These are phyloP conservation scores for Heracleum sosnowskyi DNA, from an alignment of 129 eudicot species.

Conservation along the genomic window DNA sequence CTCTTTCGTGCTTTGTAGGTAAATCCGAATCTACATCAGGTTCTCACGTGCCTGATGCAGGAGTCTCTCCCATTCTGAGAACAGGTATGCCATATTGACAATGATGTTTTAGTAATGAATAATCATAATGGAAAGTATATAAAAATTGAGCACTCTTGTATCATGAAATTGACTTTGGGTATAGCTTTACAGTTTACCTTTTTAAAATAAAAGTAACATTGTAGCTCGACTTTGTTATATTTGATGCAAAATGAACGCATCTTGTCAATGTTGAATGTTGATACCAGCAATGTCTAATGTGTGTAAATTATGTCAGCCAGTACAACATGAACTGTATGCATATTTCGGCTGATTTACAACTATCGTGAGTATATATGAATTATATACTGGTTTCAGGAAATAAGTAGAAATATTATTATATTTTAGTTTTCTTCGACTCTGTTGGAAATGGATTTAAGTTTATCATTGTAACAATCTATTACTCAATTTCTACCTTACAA, in stretches of 20 bases:
- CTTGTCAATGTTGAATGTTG: background rate
- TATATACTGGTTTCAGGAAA: background rate
- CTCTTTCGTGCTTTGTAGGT: background rate
- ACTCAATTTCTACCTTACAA: background rate
- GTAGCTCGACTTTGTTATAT: background rate
- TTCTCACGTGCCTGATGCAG: constrained; percentile 3
- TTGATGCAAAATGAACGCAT: background rate
- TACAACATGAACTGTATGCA: background rate
- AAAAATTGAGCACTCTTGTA: background rate
- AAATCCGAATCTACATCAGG: constrained; percentile 11
- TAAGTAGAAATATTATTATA: background rate
- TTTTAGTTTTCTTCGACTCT: background rate
- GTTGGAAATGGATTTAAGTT: background rate
- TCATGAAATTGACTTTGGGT: background rate
- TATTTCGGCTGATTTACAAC: too few relatives aligned
- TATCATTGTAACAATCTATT: background rate
- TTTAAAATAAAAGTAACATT: background rate
- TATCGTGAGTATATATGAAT: background rate
- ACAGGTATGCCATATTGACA: constrained; percentile 11
- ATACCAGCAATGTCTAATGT: background rate
- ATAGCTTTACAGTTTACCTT: background rate
- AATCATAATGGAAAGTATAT: background rate
- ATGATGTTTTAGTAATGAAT: constrained; percentile 2
- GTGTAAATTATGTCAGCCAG: background rate
- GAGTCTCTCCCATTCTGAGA: background rate